Evolutionary conservation across 305 asterid genomes (phyloP), one percentile per base, ranked within the genome.

Genomic region (Ajuga reptans): DNA sequence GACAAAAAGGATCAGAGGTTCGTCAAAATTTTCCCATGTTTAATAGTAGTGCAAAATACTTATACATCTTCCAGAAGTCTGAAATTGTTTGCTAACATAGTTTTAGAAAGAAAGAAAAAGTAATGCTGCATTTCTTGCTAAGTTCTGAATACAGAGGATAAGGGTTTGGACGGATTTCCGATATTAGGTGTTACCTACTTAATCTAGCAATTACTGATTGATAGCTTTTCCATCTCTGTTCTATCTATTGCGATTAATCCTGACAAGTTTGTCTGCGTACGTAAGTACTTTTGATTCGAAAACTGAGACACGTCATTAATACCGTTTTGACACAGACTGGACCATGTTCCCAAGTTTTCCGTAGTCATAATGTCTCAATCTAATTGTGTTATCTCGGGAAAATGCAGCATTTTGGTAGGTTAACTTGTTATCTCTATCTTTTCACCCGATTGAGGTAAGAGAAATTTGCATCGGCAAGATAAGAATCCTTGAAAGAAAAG

Each of bases 1-100:
- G 41, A 57, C 75, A 74, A 75, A 85, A 82, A 68, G 53, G 64
- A 65, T 79, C 92, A 9, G 84, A 91, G 96, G 97, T 91, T 64
- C 75, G 77, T 55, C 12, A 42, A 57, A 29, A 47, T 39, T 51
- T 34, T 47, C 21, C 24, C 52, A n/a, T 8, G 17, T 11, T 6
- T 27, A 15, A 57, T 64, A 11, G 27, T 7, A 10, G 4, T 49
- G 42, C 24, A 33, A 56, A 47, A 39, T 29, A 18, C 12, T 41
- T 3, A 3, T 29, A 0, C 0, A 43, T 27, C 50, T 46, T 64
- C 34, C 41, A 15, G 56, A 46, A 39, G 57, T 60, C 58, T 12
- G 33, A 63, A 14, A 14, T 54, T 34, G 16, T 46, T 52, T 50
- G 66, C 27, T 17, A 27, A 66, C 34, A 4, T 37, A 12, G 34